A percentile compares a stretch with the other conserved stretches of the same genome.
These are phyloP conservation scores for Hyphochytrium catenoides DNA, from an alignment of 352 stramenopile species.

Conservation along the genomic window DNA sequence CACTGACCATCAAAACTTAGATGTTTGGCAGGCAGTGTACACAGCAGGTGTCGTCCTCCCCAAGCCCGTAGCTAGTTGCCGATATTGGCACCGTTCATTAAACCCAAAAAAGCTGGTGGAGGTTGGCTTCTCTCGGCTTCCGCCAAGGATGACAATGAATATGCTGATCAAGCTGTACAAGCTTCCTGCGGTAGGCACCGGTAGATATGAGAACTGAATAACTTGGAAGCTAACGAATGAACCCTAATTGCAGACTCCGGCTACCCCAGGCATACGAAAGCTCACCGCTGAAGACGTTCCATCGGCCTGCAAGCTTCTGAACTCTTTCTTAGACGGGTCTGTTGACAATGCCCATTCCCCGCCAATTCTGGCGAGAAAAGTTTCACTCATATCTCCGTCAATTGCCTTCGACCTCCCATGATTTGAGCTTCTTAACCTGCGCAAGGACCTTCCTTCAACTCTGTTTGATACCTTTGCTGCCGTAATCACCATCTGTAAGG, in stretches of 20 bases:
- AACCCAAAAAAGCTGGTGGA: conserved; percentile 97
- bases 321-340: conserved; percentile 47
- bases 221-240: background rate
- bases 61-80: conserved; percentile 72
- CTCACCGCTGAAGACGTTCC: conserved; percentile 38
- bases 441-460: no score
- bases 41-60: conserved; percentile 90
- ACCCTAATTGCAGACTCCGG: conserved; percentile 8
- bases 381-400: conserved; percentile 25
- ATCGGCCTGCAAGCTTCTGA: conserved; percentile 29
- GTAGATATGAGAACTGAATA: background rate
- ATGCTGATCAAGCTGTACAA: conserved; percentile 71
- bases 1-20: background rate
- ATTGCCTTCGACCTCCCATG: no score
- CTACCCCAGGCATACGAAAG: conserved; percentile 17
- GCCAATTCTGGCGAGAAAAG: conserved; percentile 24
- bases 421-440: no score
- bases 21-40: conserved; percentile 90
- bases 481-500: no score
- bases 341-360: no score
- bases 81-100: conserved; percentile 91
- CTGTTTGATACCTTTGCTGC: no score
- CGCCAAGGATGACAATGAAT: conserved; percentile 78
- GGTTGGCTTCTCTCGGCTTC: conserved; percentile 83
- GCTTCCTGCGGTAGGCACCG: conserved; percentile 29